phyloP scores from a whole-genome alignment of 305 asterid genomes.

The Ajuga reptans region DNA sequence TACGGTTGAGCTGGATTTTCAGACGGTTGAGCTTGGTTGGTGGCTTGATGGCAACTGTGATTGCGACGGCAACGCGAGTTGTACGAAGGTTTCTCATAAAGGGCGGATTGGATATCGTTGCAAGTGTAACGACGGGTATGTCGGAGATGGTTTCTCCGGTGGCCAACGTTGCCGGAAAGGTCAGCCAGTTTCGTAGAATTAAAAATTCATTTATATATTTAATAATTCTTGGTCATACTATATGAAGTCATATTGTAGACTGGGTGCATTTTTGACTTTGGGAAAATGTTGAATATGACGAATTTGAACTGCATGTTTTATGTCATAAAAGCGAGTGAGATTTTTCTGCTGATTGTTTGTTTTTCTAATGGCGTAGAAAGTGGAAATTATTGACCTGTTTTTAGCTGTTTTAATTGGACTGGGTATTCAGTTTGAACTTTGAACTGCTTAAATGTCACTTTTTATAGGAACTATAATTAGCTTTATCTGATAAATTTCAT shows the following conservation, averaged over 20 bases:
- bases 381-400: constrained; percentile 21
- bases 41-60: constrained; percentile 51
- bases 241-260: not conserved
- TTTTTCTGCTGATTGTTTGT: not conserved
- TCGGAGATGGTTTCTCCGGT: constrained; percentile 69
- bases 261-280: constrained; percentile 24
- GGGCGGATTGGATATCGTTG: constrained; percentile 43
- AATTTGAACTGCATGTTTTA: constrained; percentile 11
- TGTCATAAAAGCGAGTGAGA: not conserved
- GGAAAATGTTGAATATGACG: constrained; percentile 31
- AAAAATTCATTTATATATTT: too few species aligned
- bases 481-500: not conserved
- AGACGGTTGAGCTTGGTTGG: constrained; percentile 71
- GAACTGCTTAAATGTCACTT: constrained; percentile 3
- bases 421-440: constrained; percentile 14
- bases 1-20: constrained; percentile 40
- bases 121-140: constrained; percentile 50
- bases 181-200: constrained; percentile 22
- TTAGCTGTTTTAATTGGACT: not conserved
- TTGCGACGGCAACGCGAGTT: constrained; percentile 40
- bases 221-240: constrained; percentile 11
- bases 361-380: not conserved
- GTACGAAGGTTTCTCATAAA: constrained; percentile 8
- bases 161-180: constrained; percentile 59
- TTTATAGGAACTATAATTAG: not conserved